Evolutionary conservation across 768 basidiomycete genomes (phyloP).

Genomic region (Boletus sp.): DNA sequence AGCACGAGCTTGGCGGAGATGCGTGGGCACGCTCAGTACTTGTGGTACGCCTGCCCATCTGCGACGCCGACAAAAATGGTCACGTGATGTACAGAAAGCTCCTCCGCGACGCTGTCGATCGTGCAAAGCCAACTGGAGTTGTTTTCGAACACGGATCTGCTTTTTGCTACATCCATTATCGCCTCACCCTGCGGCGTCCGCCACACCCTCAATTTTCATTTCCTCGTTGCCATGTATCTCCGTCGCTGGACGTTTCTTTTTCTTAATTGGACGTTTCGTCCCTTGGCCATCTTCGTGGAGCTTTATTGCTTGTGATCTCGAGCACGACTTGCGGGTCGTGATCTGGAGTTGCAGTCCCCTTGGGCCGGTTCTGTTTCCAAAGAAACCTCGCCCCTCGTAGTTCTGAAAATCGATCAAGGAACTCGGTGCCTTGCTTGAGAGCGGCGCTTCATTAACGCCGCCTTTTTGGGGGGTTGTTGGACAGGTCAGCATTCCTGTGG

Average conservation of each 20-base stretch:
- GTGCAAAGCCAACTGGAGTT: background rate
- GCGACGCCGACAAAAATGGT: background rate
- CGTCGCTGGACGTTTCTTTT: constrained; percentile 20
- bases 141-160: constrained; percentile 15
- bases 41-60: no score
- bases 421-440: constrained; percentile 24
- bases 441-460: constrained; percentile 14
- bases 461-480: constrained; percentile 4
- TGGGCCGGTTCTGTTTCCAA: constrained; percentile 21
- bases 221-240: constrained; percentile 23
- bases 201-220: constrained; percentile 15
- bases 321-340: constrained; percentile 16
- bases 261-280: constrained; percentile 22
- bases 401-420: constrained; percentile 30
- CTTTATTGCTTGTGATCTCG: constrained; percentile 22
- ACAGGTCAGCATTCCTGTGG: constrained; percentile 24
- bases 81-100: constrained; percentile 1
- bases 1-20: background rate
- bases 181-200: constrained; percentile 22
- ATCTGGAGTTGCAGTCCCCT: constrained; percentile 23
- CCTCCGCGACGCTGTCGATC: constrained; percentile 11
- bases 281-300: constrained; percentile 6
- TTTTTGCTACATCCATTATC: constrained; percentile 9
- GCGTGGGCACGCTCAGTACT: no score
- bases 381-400: constrained; percentile 14